Base-by-base conservation (phyloP, 768 basidiomycete species). In the Leccinum aurantiacum region DNA sequence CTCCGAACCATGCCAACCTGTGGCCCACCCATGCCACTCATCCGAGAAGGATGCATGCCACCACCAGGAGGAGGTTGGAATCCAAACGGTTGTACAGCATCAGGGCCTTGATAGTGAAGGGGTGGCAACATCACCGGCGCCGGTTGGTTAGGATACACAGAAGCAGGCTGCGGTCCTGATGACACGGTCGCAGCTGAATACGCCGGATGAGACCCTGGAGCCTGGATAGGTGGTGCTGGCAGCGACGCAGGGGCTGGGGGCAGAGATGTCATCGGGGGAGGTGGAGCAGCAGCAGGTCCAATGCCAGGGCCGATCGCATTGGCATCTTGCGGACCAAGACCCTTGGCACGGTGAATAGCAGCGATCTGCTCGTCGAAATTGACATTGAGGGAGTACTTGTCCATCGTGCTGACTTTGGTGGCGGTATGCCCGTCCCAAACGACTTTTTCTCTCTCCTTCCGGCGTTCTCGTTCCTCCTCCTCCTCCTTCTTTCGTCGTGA, bases 381-480 rank as follows among this genome's bases (percentile, higher is more conserved):
- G 79, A 92, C 94, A 63, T 90, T 89, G 15, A 86, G 88, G 53
- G 95, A 95, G 79, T 89, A 99, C 70, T 93, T 93, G 82, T 95
- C 91, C 69, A 95, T 80, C 1, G 94, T 97, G 65, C 86, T 87
- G 53, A 89, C 89, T 77, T 95, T 98, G 48, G 93, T 91, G 48
- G 93, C 91, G 2, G 95, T 95, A 74, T 98, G 95, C 67, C 97
- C 97, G 75, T 98, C 97, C 97, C 97, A 99, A 53, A 98, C 92
- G 65, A 93, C 91, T 72, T 91, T 95, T 76, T 98, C 97, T 72
- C 88, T 85, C 73, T 96, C 95, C 71, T 86, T 90, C 64, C 93
- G 81, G 69, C 84, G 84, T 62, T 88, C 85, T 57, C 85, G 81
- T 68, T 94, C 91, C 62, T 90, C 89, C 54, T 93, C 93, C 63